phyloP scores from a whole-genome alignment of 2,329 filamentous ascomycete genomes.

The Ophiostoma triangulosporum region DNA sequence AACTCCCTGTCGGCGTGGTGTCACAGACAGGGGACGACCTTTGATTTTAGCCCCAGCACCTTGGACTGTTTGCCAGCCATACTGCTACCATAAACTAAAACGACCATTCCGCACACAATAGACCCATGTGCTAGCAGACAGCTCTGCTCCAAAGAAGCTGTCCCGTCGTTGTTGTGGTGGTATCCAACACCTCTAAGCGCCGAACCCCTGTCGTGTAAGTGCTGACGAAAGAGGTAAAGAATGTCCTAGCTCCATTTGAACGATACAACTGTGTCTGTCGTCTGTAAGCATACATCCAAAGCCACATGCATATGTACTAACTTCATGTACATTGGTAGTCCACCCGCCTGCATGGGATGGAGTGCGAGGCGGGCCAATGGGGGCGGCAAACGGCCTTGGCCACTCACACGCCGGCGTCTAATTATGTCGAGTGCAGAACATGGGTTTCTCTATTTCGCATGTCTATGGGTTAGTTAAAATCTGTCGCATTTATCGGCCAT shows the following conservation, averaged over 20 bases:
- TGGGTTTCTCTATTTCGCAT: not conserved
- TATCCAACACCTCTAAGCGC: conserved; percentile 6
- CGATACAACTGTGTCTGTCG: too few relatives aligned
- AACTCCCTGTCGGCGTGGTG: too few relatives aligned
- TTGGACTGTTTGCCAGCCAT: too few relatives aligned
- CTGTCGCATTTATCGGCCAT: too few relatives aligned
- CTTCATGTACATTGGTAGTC: too few relatives aligned
- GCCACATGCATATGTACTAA: too few relatives aligned
- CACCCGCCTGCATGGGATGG: not conserved
- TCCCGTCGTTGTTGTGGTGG: not conserved
- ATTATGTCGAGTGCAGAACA: not conserved
- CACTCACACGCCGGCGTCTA: conserved; percentile 12
- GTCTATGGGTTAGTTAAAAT: too few relatives aligned
- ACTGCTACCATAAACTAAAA: not conserved
- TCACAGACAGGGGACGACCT: not conserved
- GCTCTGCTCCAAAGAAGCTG: not conserved
- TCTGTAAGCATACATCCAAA: not conserved
- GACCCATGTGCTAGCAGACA: not conserved
- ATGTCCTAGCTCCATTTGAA: too few relatives aligned
- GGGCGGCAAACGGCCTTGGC: conserved; percentile 2
- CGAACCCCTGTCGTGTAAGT: conserved; percentile 8
- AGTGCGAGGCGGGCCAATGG: conserved; percentile 4
- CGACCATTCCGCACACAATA: not conserved
- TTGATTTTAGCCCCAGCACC: not conserved
- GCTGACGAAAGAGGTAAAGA: not conserved